A percentile compares a stretch with the other conserved stretches of the same genome.
phyloP scores from a whole-genome alignment of 2,329 filamentous ascomycete genomes.

The Arthrobotrys pseudoclavata region DNA sequence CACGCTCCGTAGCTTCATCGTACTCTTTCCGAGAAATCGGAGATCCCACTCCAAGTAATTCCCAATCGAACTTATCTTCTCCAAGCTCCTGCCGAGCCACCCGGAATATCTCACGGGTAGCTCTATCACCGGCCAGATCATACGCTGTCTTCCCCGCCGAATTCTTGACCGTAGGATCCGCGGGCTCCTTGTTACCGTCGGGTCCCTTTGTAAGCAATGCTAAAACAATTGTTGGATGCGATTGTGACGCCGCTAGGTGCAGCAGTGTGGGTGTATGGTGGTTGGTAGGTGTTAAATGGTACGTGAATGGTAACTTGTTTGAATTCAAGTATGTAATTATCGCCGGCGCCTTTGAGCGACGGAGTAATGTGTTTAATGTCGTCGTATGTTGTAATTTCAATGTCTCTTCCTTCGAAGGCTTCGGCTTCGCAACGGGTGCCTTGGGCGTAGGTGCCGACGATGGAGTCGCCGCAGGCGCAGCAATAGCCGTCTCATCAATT shows the following conservation, averaged over 20 bases:
- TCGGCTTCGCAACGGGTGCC: constrained; percentile 71
- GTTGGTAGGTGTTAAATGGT: constrained; percentile 74
- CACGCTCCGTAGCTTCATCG: constrained; percentile 77
- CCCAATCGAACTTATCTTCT: constrained; percentile 83
- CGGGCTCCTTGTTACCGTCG: constrained; percentile 64
- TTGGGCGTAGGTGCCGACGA: constrained; percentile 68
- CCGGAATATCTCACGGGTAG: constrained; percentile 91
- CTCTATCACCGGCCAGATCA: constrained; percentile 85
- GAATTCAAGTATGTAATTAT: constrained; percentile 85
- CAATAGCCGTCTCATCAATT: constrained; percentile 76
- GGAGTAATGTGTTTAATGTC: constrained; percentile 88
- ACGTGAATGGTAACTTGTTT: constrained; percentile 81
- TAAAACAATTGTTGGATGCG: constrained; percentile 80
- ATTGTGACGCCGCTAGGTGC: constrained; percentile 86
- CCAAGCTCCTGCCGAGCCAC: constrained; percentile 86
- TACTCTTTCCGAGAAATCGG: constrained; percentile 79
- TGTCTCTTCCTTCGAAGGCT: constrained; percentile 85
- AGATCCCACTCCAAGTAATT: constrained; percentile 78
- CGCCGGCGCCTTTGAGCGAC: constrained; percentile 89
- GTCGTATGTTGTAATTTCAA: constrained; percentile 84
- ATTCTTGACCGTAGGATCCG: constrained; percentile 79
- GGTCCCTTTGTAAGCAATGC: constrained; percentile 81
- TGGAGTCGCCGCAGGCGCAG: constrained; percentile 63
- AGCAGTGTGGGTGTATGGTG: constrained; percentile 76
- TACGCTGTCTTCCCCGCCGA: constrained; percentile 86